phyloP scores from a whole-genome alignment of 208 protist genomes.

The Leptomonas pyrrhocoris region DNA sequence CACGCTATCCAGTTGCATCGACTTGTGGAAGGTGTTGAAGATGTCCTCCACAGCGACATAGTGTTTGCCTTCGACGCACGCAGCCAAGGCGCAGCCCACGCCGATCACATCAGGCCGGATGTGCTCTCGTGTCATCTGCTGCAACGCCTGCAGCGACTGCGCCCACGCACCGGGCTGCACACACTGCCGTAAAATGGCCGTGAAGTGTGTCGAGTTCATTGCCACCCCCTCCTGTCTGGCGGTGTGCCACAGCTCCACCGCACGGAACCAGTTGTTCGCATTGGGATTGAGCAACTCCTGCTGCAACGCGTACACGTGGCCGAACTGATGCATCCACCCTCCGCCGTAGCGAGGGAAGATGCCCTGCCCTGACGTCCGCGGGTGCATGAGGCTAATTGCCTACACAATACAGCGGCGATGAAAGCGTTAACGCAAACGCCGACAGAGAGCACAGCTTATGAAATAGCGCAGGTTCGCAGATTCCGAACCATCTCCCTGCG shows the following conservation, averaged over 20 bases:
- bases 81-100: conserved; percentile 64
- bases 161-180: conserved; percentile 71
- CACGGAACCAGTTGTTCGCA: conserved; percentile 81
- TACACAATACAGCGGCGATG: too few relatives aligned
- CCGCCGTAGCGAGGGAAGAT: conserved; percentile 82
- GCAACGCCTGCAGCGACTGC: conserved; percentile 53
- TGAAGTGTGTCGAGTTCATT: conserved; percentile 75
- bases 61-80: conserved; percentile 56
- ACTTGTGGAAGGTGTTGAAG: conserved; percentile 49
- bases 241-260: conserved; percentile 84
- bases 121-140: conserved; percentile 69
- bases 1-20: conserved; percentile 78
- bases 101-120: conserved; percentile 74
- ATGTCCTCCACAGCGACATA: conserved; percentile 51
- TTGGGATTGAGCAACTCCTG: conserved; percentile 78
- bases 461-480: too few relatives aligned
- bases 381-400: conserved; percentile 47
- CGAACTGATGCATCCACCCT: conserved; percentile 92
- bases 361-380: conserved; percentile 62
- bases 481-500: too few relatives aligned
- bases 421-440: too few relatives aligned
- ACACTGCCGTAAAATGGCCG: conserved; percentile 81
- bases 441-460: too few relatives aligned
- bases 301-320: conserved; percentile 88
- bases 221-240: conserved; percentile 82